Conservation (phyloP, 1,284 basidiomycete genomes). For the Fomes fomentarius region DNA sequence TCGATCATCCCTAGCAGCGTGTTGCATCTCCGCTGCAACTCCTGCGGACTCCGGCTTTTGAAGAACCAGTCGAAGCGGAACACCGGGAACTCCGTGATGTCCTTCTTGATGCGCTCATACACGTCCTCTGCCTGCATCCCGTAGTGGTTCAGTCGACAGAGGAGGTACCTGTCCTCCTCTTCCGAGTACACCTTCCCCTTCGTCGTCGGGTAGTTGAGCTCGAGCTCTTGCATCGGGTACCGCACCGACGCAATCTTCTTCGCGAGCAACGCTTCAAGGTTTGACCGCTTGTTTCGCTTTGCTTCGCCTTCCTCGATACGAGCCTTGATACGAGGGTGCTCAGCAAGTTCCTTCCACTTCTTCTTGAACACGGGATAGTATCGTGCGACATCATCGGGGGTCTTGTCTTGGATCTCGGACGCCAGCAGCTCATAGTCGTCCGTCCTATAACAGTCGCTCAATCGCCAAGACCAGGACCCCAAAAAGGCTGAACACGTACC, state of each 20-base stretch:
- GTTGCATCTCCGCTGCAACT: slow-evolving; percentile 88
- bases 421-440: slow-evolving; percentile 81
- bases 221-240: slow-evolving; percentile 94
- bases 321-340: slow-evolving; percentile 81
- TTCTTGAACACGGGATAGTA: slow-evolving; percentile 92
- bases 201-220: slow-evolving; percentile 92
- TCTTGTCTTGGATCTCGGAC: slow-evolving; percentile 88
- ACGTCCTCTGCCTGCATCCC: slow-evolving; percentile 92
- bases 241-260: slow-evolving; percentile 83
- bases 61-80: slow-evolving; percentile 99
- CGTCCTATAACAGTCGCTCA: slow-evolving; percentile 47
- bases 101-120: slow-evolving; percentile 95
- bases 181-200: slow-evolving; percentile 97
- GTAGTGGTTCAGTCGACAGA: slow-evolving; percentile 91
- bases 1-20: slow-evolving; percentile 91
- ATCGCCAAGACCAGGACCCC: neutral
- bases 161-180: slow-evolving; percentile 95
- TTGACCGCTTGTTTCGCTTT: slow-evolving; percentile 86
- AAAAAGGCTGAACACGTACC: slow-evolving; percentile 47
- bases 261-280: slow-evolving; percentile 76
- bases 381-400: slow-evolving; percentile 75
- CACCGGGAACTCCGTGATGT: slow-evolving; percentile 95
- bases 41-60: slow-evolving; percentile 91
- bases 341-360: slow-evolving; percentile 86
- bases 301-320: slow-evolving; percentile 85